phyloP scores from a whole-genome alignment of 2,329 filamentous ascomycete species.

The Penicillium olsonii region DNA sequence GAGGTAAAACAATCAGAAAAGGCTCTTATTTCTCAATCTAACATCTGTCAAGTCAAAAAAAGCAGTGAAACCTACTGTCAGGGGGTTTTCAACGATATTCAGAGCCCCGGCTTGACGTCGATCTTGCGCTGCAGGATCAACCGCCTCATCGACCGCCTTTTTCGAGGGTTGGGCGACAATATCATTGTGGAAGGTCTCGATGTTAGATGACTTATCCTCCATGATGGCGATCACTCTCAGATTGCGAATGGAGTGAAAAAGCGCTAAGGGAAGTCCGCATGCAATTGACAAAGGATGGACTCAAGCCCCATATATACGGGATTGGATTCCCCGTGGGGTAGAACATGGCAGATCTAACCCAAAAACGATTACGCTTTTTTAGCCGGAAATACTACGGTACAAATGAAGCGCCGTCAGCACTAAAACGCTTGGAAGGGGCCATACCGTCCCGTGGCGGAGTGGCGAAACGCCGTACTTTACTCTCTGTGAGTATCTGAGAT shows the following conservation, averaged over 20 bases:
- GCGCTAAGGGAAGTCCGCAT: background rate
- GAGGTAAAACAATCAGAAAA: background rate
- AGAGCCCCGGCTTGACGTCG: slow-evolving; percentile 46
- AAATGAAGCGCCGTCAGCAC: slow-evolving; percentile 4
- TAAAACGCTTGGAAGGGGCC: slow-evolving; percentile 3
- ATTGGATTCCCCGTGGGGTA: slow-evolving; percentile 7
- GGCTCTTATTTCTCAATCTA: background rate
- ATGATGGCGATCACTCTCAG: background rate
- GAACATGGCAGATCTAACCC: slow-evolving; percentile 3
- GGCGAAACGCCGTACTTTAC: background rate
- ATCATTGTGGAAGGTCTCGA: slow-evolving; percentile 7
- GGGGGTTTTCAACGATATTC: slow-evolving; percentile 51
- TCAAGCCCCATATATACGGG: slow-evolving; percentile 2
- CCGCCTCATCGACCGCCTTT: slow-evolving; percentile 2
- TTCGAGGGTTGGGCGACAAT: background rate
- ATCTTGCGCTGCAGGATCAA: slow-evolving; percentile 10
- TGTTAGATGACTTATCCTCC: slow-evolving; percentile 10
- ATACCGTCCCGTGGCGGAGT: background rate
- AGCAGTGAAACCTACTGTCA: slow-evolving; percentile 38
- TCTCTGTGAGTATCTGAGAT: background rate
- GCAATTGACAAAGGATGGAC: background rate
- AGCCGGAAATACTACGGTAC: background rate
- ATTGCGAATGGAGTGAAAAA: background rate
- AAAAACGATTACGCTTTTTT: slow-evolving; percentile 3
- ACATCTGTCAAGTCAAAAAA: background rate